Percentiles rank a stretch among this genome's conserved stretches.
Conservation (phyloP, 2,329 filamentous ascomycete species). For the Xylaria sp. region DNA sequence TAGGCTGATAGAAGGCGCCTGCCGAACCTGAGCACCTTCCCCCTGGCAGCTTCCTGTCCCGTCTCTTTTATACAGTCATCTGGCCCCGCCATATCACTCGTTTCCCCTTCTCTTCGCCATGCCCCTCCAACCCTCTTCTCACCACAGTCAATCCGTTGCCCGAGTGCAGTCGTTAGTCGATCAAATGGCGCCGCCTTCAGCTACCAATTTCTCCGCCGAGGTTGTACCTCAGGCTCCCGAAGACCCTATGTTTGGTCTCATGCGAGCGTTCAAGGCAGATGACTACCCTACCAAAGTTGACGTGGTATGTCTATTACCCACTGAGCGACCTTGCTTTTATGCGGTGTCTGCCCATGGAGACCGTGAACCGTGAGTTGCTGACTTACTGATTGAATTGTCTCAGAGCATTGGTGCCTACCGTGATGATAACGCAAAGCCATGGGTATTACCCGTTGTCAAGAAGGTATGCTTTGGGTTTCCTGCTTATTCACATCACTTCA, state of each 20-base stretch:
- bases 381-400: conserved; percentile 10
- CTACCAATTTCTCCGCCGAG: conserved; percentile 79
- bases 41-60: background rate
- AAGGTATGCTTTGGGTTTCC: conserved; percentile 71
- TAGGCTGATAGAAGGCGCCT: background rate
- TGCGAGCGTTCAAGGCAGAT: conserved; percentile 88
- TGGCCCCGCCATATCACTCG: conserved; percentile 21
- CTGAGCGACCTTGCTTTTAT: too few species aligned
- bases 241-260: conserved; percentile 93
- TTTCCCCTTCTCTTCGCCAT: conserved; percentile 47
- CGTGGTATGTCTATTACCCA: conserved; percentile 68
- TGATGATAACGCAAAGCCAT: conserved; percentile 95
- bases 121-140: conserved; percentile 55
- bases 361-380: background rate
- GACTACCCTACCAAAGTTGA: conserved; percentile 85
- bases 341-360: too few species aligned
- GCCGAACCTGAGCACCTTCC: background rate
- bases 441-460: conserved; percentile 95
- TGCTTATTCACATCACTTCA: background rate
- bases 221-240: conserved; percentile 90
- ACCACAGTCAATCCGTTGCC: conserved; percentile 58
- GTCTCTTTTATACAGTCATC: conserved; percentile 2
- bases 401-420: conserved; percentile 89
- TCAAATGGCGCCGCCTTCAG: conserved; percentile 75
- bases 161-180: conserved; percentile 71